Evolutionary conservation across 2,329 filamentous ascomycete genomes (phyloP).

Genomic region (Pseudogymnoascus sp.): DNA sequence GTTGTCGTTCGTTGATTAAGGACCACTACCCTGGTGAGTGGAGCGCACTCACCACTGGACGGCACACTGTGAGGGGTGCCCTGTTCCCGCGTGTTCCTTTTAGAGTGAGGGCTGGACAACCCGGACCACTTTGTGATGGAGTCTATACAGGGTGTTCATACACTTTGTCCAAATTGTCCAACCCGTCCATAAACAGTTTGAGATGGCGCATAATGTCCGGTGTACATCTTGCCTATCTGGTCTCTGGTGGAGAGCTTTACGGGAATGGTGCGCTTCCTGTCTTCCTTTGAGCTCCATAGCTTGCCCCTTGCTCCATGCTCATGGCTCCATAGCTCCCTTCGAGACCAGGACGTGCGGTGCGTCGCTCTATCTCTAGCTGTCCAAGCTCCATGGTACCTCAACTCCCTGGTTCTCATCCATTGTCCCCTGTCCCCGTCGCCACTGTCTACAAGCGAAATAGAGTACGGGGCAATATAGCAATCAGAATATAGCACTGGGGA

Average conservation of each 20-base stretch:
- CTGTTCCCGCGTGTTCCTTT: slow-evolving; percentile 7
- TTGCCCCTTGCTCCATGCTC: slow-evolving; percentile 2
- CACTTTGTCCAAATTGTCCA: not conserved
- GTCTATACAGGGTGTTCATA: not conserved
- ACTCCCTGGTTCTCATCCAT: not conserved
- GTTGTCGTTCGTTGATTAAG: slow-evolving; percentile 5
- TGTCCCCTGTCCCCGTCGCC: not conserved
- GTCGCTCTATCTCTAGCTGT: slow-evolving; percentile 3
- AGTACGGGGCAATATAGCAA: not conserved
- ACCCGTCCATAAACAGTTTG: not conserved
- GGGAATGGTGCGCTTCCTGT: not conserved
- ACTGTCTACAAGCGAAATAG: not conserved
- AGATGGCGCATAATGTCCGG: not conserved
- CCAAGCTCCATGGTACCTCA: slow-evolving; percentile 3
- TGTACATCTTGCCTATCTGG: slow-evolving; percentile 7
- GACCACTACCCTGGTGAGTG: not conserved
- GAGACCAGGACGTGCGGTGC: not conserved
- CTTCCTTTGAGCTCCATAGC: slow-evolving; percentile 4
- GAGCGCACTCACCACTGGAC: not conserved
- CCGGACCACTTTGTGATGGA: not conserved
- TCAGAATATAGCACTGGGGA: not conserved
- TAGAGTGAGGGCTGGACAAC: slow-evolving; percentile 3
- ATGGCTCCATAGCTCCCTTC: not conserved
- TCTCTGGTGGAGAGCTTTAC: not conserved
- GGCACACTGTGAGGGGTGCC: slow-evolving; percentile 1